phyloP scores from a whole-genome alignment of 805 yeast species.

The Metahyphopichia silvanorum region DNA sequence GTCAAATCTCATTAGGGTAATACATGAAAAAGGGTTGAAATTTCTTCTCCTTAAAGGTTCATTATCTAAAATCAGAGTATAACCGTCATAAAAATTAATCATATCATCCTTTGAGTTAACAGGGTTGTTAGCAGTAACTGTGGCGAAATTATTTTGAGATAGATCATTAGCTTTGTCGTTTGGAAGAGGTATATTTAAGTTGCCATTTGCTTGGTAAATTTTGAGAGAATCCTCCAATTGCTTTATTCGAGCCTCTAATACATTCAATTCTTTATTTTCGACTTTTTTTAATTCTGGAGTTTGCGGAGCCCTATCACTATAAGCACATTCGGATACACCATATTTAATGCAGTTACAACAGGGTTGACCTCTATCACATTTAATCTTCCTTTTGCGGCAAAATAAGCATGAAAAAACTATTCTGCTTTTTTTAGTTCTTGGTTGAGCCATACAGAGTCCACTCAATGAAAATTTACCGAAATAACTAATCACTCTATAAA shows the following conservation, averaged over 20 bases:
- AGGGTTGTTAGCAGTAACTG: constrained; percentile 11
- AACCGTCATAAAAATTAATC: constrained; percentile 16
- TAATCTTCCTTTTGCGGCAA: background rate
- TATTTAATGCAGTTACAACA: background rate
- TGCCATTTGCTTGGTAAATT: background rate
- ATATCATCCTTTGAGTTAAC: constrained; percentile 10
- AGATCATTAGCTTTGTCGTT: background rate
- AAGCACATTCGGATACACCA: background rate
- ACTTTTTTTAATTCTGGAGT: background rate
- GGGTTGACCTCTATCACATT: background rate
- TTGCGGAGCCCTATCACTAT: background rate
- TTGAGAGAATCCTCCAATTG: background rate
- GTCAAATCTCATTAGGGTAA: constrained; percentile 25
- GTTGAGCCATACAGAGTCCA: no score
- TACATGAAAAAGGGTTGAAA: constrained; percentile 30
- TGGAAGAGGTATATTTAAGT: no score
- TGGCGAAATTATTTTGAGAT: background rate
- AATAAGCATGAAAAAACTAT: background rate
- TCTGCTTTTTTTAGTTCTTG: no score
- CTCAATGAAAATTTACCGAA: no score
- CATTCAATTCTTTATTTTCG: no score
- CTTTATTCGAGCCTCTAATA: background rate
- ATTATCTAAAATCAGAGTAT: constrained; percentile 19
- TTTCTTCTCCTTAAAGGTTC: constrained; percentile 22
- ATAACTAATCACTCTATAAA: no score